Base-by-base conservation (phyloP, 2,329 filamentous ascomycete species). In the Corynespora cassiicola region DNA sequence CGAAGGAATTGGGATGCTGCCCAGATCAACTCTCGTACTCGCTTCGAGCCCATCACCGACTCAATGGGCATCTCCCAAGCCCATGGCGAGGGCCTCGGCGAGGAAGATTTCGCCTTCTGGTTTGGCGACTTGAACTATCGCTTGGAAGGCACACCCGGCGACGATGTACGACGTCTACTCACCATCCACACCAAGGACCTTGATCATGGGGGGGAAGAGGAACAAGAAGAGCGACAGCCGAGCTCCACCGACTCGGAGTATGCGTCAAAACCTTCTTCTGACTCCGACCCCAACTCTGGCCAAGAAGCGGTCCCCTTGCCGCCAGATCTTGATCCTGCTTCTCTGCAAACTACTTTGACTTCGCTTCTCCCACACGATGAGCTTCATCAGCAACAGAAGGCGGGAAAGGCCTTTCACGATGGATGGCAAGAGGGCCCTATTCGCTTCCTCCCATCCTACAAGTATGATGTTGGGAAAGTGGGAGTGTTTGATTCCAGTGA, bases 121-220 rank as follows among this genome's bases (percentile, higher is more conserved):
- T 88, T 96, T 59, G 94, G 94, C 6, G 94, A 99, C 66, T 76
- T 99, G 26, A 99, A 99, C 65, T 99, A 96, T 62, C 83, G 94
- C 20, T 77, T 99, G 1, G 89, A 95, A 33, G 88, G 86, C 28
- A 80, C 97, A 31, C 88, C 92, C 0, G 91, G 90, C 1, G 87
- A 94, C 23, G 94, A 99, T 63, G 94, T 99, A 30, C 81, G 92
- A 20, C 82, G 87, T 31, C 73, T 97, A 6, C 75, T 99, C 23
- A 87, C 86, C 59, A 77, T 96, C 4, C 92, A 96, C 65, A 87
- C 88, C 0, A 91, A 68, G 90, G 91, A 64, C 84, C 84, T 54
- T 47, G 82, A 45, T 25, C 39, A 20, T 20, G 46, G 17, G 38
- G 37, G 32, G 27, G 53, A 45, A 39, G 46, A 45, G 10, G 38